These are phyloP conservation scores for Eucalyptus curtisii DNA, from an alignment of 345 rosid genomes.

Conservation along the genomic window DNA sequence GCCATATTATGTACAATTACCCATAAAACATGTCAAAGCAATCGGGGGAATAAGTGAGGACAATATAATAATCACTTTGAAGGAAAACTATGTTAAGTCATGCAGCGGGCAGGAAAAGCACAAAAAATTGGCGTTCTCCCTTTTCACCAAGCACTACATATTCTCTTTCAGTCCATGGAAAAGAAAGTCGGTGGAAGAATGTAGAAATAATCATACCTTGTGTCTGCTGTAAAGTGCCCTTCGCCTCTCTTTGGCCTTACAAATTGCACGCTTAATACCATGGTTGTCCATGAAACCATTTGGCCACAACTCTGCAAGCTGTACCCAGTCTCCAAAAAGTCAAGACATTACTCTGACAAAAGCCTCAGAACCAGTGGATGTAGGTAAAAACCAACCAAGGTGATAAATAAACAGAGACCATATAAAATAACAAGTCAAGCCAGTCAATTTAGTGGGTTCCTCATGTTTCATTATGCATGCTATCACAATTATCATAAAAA, in stretches of 20 bases:
- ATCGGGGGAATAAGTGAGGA: background rate
- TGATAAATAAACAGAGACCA: background rate
- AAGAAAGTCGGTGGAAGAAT: background rate
- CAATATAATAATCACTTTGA: background rate
- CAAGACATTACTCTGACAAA: constrained; percentile 2
- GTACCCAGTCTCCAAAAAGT: constrained; percentile 9
- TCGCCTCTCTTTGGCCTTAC: constrained; percentile 73
- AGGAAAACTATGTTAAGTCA: background rate
- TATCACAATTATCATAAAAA: background rate
- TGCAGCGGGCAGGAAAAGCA: background rate
- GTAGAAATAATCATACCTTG: constrained; percentile 14
- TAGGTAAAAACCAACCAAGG: background rate
- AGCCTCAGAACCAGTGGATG: background rate
- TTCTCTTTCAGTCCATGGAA: background rate
- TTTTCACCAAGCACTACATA: background rate
- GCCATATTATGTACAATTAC: background rate
- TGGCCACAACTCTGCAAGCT: constrained; percentile 93
- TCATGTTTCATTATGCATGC: background rate
- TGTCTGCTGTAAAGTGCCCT: constrained; percentile 27
- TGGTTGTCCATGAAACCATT: constrained; percentile 77
- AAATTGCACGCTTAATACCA: constrained; percentile 80
- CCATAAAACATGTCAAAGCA: background rate
- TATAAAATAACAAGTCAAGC: background rate
- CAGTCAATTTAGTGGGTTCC: background rate
- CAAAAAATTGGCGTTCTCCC: background rate